Base-by-base conservation (phyloP, 1,139 yeast genomes). In the Debaryomyces nepalensis region DNA sequence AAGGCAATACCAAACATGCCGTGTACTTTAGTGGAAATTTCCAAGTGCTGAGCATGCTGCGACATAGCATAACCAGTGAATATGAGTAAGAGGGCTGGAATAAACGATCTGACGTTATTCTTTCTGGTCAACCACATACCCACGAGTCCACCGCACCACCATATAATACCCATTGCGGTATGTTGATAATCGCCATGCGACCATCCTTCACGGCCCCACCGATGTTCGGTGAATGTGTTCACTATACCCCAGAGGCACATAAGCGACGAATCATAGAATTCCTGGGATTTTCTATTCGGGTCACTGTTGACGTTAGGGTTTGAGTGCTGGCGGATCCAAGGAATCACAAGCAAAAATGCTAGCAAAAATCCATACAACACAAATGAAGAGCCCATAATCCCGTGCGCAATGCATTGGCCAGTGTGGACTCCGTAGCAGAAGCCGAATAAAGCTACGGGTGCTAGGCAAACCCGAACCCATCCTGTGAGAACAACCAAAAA, bases 381-480 rank as follows among this genome's bases (percentile, higher is more conserved):
- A 54, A 91, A 91, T 0, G 96, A 84, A 15, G 89, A 77, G 0
- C 98, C 98, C 98, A 91, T 91, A 48, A 91, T 87, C 5, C 97
- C 97, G 61, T 91, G 98, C 0, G 98, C 98, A 37, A 90, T 77
- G 61, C 98, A 91, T 65, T 91, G 98, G 14, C 98, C 98, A 1
- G 54, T 91, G 71, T 68, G 89, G 79, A 45, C 69, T 61, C 56
- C 82, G 80, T 64, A 89, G 80, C 77, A 73, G 48, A 90, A 91
- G 1, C 96, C 97, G 50, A 89, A 81, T 49, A 90, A 62, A 1
- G 96, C 86, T 39, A 88, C 82, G 4, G 93, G 90, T 0, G 96
- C 95, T 66, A 91, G 67, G 41, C 90, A 83, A 26, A 81, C 77
- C 51, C 89, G 83, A 6, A 90, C 84, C 79, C 67, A 80, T 1